Evolutionary conservation across 2,329 filamentous ascomycete genomes (phyloP).

Genomic region (Myriosclerotinia scirpicola): DNA sequence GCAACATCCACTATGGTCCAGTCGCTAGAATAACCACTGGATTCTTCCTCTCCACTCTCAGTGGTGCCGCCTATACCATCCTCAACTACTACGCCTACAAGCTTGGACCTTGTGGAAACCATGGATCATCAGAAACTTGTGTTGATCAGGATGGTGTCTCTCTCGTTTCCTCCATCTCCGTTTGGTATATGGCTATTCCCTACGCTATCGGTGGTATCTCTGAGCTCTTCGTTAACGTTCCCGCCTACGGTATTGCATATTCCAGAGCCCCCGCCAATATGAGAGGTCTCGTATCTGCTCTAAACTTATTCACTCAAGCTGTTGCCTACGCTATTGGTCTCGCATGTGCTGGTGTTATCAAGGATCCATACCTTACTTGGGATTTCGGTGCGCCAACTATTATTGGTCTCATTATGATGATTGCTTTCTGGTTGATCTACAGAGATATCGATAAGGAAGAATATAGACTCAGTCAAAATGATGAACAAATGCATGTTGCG

Average conservation of each 20-base stretch:
- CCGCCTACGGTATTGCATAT: slow-evolving; percentile 54
- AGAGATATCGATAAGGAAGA: slow-evolving; percentile 50
- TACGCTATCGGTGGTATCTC: slow-evolving; percentile 53
- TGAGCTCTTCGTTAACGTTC: slow-evolving; percentile 53
- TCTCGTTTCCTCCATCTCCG: slow-evolving; percentile 44
- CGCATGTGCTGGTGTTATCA: slow-evolving; percentile 48
- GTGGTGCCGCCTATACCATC: slow-evolving; percentile 57
- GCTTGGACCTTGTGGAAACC: slow-evolving; percentile 56
- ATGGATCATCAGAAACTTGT: slow-evolving; percentile 35
- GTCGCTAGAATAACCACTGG: slow-evolving; percentile 73
- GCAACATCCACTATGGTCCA: slow-evolving; percentile 66
- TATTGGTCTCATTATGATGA: slow-evolving; percentile 46
- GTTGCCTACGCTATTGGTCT: slow-evolving; percentile 50
- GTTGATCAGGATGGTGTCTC: slow-evolving; percentile 32
- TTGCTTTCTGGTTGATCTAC: slow-evolving; percentile 50
- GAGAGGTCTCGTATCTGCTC: slow-evolving; percentile 51
- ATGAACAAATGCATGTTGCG: slow-evolving; percentile 20
- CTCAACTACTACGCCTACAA: slow-evolving; percentile 65
- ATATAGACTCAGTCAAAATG: slow-evolving; percentile 45
- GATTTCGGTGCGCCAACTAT: slow-evolving; percentile 52
- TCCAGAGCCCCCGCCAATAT: slow-evolving; percentile 52
- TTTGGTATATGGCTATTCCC: slow-evolving; percentile 58
- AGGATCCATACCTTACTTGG: slow-evolving; percentile 52
- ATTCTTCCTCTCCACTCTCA: slow-evolving; percentile 62
- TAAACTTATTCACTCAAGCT: slow-evolving; percentile 51